Evolutionary conservation across 2,329 filamentous ascomycete species (phyloP).

Genomic region (Thielaviopsis musarum): DNA sequence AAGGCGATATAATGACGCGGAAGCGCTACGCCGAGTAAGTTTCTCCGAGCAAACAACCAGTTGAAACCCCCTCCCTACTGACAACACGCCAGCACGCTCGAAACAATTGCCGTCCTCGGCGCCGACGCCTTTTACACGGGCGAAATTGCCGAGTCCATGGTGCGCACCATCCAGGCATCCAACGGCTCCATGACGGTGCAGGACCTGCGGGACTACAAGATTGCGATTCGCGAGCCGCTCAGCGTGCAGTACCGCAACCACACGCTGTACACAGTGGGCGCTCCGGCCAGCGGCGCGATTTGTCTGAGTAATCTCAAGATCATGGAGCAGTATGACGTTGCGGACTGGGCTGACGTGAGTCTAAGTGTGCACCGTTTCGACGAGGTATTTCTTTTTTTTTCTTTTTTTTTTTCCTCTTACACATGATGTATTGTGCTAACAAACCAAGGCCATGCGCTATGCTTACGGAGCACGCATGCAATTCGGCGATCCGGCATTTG

Average conservation of each 20-base stretch:
- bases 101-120: slow-evolving; percentile 58
- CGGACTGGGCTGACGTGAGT: slow-evolving; percentile 37
- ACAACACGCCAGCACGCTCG: slow-evolving; percentile 37
- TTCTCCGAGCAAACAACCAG: too few species aligned
- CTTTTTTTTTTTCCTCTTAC: background rate
- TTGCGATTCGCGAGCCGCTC: slow-evolving; percentile 46
- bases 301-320: slow-evolving; percentile 64
- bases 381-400: slow-evolving; percentile 28
- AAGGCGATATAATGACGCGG: slow-evolving; percentile 66
- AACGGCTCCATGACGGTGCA: slow-evolving; percentile 77
- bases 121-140: slow-evolving; percentile 60
- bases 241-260: slow-evolving; percentile 52
- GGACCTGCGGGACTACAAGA: slow-evolving; percentile 57
- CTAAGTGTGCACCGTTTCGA: slow-evolving; percentile 67
- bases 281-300: slow-evolving; percentile 65
- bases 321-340: slow-evolving; percentile 53
- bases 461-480: slow-evolving; percentile 65
- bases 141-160: slow-evolving; percentile 54
- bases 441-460: slow-evolving; percentile 58
- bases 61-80: background rate
- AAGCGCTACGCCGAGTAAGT: slow-evolving; percentile 52
- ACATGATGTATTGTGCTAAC: background rate
- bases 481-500: slow-evolving; percentile 68
- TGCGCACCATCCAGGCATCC: slow-evolving; percentile 45
- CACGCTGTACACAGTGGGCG: slow-evolving; percentile 50